Evolutionary conservation across 2,329 filamentous ascomycete genomes (phyloP), one percentile per base, ranked within the genome.

Genomic region (Hymenoscyphus linearis): DNA sequence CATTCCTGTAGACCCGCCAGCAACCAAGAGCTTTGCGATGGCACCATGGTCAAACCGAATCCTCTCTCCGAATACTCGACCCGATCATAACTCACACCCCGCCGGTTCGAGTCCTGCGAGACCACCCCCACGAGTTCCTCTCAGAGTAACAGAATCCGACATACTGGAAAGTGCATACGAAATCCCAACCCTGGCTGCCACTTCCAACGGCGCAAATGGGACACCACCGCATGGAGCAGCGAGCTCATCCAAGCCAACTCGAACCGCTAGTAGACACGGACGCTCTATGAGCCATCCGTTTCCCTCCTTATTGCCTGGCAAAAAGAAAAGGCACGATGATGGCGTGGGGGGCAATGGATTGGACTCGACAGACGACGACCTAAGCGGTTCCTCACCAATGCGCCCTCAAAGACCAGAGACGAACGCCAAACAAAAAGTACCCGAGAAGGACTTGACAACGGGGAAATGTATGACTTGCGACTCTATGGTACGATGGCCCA

Each of bases 401-500:
- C 54, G 22, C 12, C 44, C 31, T 31, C 54, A 52, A 22, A 47
- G 40, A 18, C 65, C 64, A 35, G 37, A 58, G 12, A 74, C 72
- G 35, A 77, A 73, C 12, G 70, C 69, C 54, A 65, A 67, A 44
- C 34, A 60, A 6, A 72, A 70, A 54, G 63, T 75, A n/a, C 71
- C 76, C 22, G 78, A 79, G 65, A 84, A 81, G 67, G 85, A 90
- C 67, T 84, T 88, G 69, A 79, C 80, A 31, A 87, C 85, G 35
- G 89, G 90, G 25, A 86, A 85, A 68, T 96, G 92, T 73, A 92
- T 93, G 84, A 93, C 91, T 36, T 96, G 92, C 74, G 89, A 88
- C 69, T 89, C 88, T 59, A 84, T 86, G 60, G 87, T 96, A 66
- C 83, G 88, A 60, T 96, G 91, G 87, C 91, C 91, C 1, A 84